A percentile compares a stretch with the other conserved stretches of the same genome.
Conservation (phyloP, 2,329 filamentous ascomycete genomes). For the Fusarium miscanthi region DNA sequence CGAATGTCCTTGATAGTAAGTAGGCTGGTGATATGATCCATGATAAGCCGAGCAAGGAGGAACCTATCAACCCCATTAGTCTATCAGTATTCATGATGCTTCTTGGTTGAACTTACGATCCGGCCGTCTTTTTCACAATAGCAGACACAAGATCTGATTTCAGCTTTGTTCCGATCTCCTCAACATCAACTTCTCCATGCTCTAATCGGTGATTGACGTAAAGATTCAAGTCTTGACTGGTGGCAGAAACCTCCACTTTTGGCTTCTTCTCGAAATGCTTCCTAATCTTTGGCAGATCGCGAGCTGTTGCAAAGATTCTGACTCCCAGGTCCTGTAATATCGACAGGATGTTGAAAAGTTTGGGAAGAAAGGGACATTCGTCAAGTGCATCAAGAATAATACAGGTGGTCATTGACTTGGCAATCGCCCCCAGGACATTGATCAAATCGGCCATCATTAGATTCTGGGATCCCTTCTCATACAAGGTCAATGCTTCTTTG, state of each 20-base stretch:
- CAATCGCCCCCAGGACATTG: background rate
- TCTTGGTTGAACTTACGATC: background rate
- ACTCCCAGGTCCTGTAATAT: background rate
- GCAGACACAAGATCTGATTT: background rate
- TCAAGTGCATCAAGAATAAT: background rate
- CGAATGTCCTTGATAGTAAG: background rate
- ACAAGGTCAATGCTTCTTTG: background rate
- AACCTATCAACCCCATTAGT: background rate
- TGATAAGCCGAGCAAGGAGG: background rate
- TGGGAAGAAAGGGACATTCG: background rate
- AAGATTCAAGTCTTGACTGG: background rate
- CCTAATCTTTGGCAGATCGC: background rate
- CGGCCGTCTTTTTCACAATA: background rate
- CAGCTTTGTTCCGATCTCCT: background rate
- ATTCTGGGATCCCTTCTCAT: background rate
- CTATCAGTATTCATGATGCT: accelerated
- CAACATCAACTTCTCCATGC: background rate
- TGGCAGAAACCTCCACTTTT: background rate
- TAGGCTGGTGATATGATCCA: background rate
- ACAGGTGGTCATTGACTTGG: background rate
- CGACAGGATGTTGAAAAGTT: background rate
- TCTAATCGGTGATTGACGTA: background rate
- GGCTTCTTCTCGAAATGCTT: background rate
- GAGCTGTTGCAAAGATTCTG: background rate
- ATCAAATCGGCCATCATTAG: background rate